Evolutionary conservation across 2,329 filamentous ascomycete species (phyloP).

Genomic region (Phoma sp.): DNA sequence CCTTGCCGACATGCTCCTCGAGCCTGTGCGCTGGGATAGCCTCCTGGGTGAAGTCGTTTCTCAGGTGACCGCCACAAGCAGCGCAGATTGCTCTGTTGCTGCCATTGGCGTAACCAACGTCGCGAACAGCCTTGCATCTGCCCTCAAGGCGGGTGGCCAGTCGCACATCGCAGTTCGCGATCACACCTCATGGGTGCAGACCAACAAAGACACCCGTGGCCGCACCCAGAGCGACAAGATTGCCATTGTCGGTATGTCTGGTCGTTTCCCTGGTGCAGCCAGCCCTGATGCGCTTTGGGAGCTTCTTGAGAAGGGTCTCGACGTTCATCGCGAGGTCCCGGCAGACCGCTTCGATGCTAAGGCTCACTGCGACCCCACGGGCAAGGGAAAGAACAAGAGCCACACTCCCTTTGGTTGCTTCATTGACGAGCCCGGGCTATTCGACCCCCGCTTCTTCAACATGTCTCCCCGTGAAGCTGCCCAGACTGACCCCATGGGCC

Average conservation of each 20-base stretch:
- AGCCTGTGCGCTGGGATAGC: slow-evolving; percentile 59
- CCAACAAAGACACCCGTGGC: slow-evolving; percentile 43
- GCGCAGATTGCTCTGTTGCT: slow-evolving; percentile 54
- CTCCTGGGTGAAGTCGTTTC: slow-evolving; percentile 58
- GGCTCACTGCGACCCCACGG: slow-evolving; percentile 73
- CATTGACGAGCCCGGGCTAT: slow-evolving; percentile 76
- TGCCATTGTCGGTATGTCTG: slow-evolving; percentile 84
- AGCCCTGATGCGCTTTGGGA: slow-evolving; percentile 78
- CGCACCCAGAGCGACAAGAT: slow-evolving; percentile 71
- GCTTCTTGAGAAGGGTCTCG: slow-evolving; percentile 74
- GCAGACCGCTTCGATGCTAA: slow-evolving; percentile 76
- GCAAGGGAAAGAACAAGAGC: slow-evolving; percentile 77
- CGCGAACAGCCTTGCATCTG: slow-evolving; percentile 63
- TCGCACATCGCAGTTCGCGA: slow-evolving; percentile 53
- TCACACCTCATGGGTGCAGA: slow-evolving; percentile 53
- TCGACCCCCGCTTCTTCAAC: slow-evolving; percentile 86
- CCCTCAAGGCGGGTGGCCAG: slow-evolving; percentile 60
- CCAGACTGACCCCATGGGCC: slow-evolving; percentile 82
- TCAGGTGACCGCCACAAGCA: slow-evolving; percentile 53
- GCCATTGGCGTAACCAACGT: slow-evolving; percentile 62
- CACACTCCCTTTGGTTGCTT: slow-evolving; percentile 80
- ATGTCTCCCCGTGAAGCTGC: slow-evolving; percentile 83
- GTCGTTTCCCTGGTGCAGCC: slow-evolving; percentile 76
- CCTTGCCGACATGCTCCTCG: slow-evolving; percentile 55
- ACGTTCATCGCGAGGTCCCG: slow-evolving; percentile 74